Evolutionary conservation across 352 stramenopile genomes (phyloP).

Genomic region (Globisporangium canariense): DNA sequence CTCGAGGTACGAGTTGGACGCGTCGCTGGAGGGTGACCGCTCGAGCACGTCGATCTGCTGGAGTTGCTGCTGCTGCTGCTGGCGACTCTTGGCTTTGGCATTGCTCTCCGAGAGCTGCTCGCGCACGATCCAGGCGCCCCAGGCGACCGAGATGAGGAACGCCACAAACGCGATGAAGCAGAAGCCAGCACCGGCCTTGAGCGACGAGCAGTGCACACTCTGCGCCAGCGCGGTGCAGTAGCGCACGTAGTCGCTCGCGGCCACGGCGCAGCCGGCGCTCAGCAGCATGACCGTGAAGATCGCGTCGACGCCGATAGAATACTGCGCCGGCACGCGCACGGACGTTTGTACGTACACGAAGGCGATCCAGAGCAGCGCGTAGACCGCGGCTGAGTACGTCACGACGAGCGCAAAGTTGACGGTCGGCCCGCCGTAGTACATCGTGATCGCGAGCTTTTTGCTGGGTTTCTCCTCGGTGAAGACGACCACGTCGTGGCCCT

Average conservation of each 20-base stretch:
- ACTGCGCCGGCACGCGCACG: slow-evolving; percentile 36
- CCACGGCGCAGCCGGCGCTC: slow-evolving; percentile 54
- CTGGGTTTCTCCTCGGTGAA: slow-evolving; percentile 7
- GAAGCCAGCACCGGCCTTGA: slow-evolving; percentile 45
- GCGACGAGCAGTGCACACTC: slow-evolving; percentile 43
- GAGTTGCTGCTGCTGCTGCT: neutral
- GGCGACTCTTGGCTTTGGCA: neutral
- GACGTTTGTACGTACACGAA: slow-evolving; percentile 34
- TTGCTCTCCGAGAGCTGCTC: slow-evolving; percentile 15
- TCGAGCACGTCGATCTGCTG: slow-evolving; percentile 17
- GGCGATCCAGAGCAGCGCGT: slow-evolving; percentile 43
- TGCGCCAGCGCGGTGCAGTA: slow-evolving; percentile 45
- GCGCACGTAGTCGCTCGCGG: slow-evolving; percentile 61
- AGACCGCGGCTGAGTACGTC: slow-evolving; percentile 54
- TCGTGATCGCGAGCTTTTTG: slow-evolving; percentile 41
- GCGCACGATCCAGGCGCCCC: slow-evolving; percentile 43
- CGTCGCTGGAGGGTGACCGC: slow-evolving; percentile 18
- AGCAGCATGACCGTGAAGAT: slow-evolving; percentile 70
- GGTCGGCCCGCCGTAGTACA: slow-evolving; percentile 53
- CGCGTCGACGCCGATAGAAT: slow-evolving; percentile 47
- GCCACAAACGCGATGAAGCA: slow-evolving; percentile 60
- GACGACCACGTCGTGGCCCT: slow-evolving; percentile 27
- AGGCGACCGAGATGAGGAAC: slow-evolving; percentile 57
- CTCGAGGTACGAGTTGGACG: slow-evolving; percentile 18
- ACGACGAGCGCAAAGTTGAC: slow-evolving; percentile 64